Conservation (phyloP, 1,284 basidiomycete genomes). For the Sutorius eximius region DNA sequence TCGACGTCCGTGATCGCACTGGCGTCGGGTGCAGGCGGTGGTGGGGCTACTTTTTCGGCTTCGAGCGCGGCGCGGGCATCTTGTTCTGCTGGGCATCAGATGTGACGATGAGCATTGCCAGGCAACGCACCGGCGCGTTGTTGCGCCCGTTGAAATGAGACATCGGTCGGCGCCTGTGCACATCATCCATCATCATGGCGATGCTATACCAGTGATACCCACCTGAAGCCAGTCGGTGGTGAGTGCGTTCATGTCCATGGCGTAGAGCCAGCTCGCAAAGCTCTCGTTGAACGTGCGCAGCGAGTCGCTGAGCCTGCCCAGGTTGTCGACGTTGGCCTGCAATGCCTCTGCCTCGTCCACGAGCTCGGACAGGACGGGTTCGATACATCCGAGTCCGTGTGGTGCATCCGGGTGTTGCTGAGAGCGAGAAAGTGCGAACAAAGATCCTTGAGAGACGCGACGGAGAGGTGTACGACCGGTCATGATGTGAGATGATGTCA, state of each 20-base stretch:
- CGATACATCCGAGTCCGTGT: slow-evolving; percentile 84
- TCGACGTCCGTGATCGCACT: slow-evolving; percentile 33
- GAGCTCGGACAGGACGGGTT: slow-evolving; percentile 82
- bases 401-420: slow-evolving; percentile 69
- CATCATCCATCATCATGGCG: background rate
- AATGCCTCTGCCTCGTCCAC: slow-evolving; percentile 84
- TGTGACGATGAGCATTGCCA: background rate
- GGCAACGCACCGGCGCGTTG: slow-evolving; percentile 55
- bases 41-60: slow-evolving; percentile 19
- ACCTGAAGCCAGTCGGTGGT: slow-evolving; percentile 92
- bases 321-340: slow-evolving; percentile 71
- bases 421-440: slow-evolving; percentile 80
- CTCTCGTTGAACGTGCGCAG: slow-evolving; percentile 89
- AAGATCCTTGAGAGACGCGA: slow-evolving; percentile 88
- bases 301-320: slow-evolving; percentile 73
- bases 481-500: slow-evolving; percentile 15
- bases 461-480: slow-evolving; percentile 76
- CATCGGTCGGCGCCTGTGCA: slow-evolving; percentile 59
- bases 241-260: slow-evolving; percentile 92
- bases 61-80: slow-evolving; percentile 44
- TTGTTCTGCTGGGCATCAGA: slow-evolving; percentile 39
- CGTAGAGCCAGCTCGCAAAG: slow-evolving; percentile 89
- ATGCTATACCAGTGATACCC: slow-evolving; percentile 19
- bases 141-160: slow-evolving; percentile 59
- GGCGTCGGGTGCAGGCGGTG: slow-evolving; percentile 5